Evolutionary conservation across 345 rosid species (phyloP).

Genomic region (Salix udensis): DNA sequence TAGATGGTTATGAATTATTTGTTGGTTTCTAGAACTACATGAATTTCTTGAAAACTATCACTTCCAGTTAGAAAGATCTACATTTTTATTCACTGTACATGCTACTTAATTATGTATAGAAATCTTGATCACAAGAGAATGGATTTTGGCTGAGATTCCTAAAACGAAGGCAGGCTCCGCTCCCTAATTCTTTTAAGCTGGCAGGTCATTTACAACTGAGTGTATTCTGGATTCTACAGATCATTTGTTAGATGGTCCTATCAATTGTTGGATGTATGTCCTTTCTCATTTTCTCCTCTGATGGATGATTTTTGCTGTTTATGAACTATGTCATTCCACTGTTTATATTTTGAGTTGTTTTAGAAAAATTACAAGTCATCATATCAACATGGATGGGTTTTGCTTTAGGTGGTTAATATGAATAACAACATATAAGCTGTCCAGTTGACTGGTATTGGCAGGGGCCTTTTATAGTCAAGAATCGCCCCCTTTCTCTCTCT

Average conservation of each 20-base stretch:
- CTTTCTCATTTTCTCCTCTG: neutral
- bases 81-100: neutral
- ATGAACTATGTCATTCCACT: neutral
- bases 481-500: neutral
- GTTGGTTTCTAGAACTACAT: neutral
- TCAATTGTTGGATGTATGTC: neutral
- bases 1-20: neutral
- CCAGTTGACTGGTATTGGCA: neutral
- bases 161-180: neutral
- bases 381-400: neutral
- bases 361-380: neutral
- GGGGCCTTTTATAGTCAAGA: neutral
- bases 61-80: neutral
- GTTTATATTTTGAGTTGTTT: neutral
- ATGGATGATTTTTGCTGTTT: neutral
- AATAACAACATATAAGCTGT: neutral
- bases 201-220: neutral
- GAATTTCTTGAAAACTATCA: neutral
- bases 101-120: neutral
- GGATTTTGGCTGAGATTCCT: neutral
- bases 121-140: neutral
- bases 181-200: neutral
- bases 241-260: neutral
- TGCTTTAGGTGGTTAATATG: neutral
- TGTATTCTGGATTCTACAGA: neutral